Evolutionary conservation across 2,329 filamentous ascomycete species (phyloP).

Genomic region (Taxawa tesnikishii): DNA sequence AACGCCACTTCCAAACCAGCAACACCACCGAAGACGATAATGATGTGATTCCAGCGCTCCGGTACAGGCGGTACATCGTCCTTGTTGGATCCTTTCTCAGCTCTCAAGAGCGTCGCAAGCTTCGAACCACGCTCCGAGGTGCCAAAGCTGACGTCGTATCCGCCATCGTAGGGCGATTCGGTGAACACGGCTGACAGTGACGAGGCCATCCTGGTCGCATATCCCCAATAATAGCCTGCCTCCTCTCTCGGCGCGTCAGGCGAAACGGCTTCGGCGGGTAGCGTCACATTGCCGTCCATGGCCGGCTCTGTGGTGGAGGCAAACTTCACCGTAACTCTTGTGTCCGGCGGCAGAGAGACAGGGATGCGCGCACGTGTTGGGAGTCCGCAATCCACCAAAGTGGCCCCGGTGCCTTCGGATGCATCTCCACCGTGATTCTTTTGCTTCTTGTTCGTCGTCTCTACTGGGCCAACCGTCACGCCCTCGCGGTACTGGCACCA

Average conservation of each 20-base stretch:
- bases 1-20: conserved; percentile 68
- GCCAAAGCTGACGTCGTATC: conserved; percentile 73
- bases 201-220: conserved; percentile 51
- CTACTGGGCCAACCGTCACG: conserved; percentile 38
- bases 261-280: conserved; percentile 48
- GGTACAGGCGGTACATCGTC: conserved; percentile 31
- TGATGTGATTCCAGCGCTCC: conserved; percentile 45
- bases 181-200: conserved; percentile 66
- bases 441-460: conserved; percentile 1
- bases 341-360: conserved; percentile 53
- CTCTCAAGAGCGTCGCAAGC: conserved; percentile 11
- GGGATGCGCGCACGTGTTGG: conserved; percentile 38
- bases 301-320: conserved; percentile 28
- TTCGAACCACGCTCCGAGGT: conserved; percentile 62
- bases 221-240: conserved; percentile 80
- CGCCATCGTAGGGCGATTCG: conserved; percentile 59
- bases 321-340: conserved; percentile 62
- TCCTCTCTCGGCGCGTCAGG: conserved; percentile 60
- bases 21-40: conserved; percentile 72
- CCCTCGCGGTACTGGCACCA: conserved; percentile 74
- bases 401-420: conserved; percentile 28
- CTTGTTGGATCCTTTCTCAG: conserved; percentile 20
- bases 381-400: conserved; percentile 39
- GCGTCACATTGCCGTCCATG: conserved; percentile 9
- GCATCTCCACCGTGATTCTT: conserved; percentile 6